Evolutionary conservation across 2,329 filamentous ascomycete species (phyloP).

Genomic region (Monosporascus sp.): DNA sequence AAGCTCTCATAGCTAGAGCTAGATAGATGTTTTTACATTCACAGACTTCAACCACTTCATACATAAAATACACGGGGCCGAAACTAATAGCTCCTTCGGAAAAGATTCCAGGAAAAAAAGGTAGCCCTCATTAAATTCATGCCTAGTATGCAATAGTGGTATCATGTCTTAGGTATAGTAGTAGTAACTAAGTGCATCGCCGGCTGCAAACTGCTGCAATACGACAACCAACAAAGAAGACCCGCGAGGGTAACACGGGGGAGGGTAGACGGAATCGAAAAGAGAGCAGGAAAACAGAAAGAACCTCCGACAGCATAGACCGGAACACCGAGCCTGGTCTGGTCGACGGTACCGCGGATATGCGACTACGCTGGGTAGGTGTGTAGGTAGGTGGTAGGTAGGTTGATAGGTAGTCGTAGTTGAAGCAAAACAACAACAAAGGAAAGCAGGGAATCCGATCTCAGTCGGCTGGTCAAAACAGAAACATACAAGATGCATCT

Average conservation of each 20-base stretch:
- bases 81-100: too few relatives aligned
- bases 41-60: too few relatives aligned
- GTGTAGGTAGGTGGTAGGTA: neutral
- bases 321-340: too few relatives aligned
- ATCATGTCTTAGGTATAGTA: constrained; percentile 28
- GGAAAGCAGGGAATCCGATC: neutral
- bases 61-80: too few relatives aligned
- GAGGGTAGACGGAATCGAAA: neutral
- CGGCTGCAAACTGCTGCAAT: neutral
- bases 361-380: too few relatives aligned
- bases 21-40: too few relatives aligned
- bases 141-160: constrained; percentile 30
- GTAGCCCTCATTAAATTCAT: constrained; percentile 23
- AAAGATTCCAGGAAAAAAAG: too few relatives aligned
- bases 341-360: too few relatives aligned
- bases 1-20: too few relatives aligned
- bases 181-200: constrained; percentile 7
- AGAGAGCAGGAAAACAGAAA: neutral
- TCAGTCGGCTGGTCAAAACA: neutral
- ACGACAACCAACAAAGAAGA: constrained; percentile 1
- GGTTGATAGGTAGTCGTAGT: too few relatives aligned
- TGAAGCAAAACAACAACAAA: neutral
- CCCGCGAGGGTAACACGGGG: neutral
- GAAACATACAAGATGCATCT: neutral
- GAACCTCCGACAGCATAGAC: neutral